Evolutionary conservation across 176 grass and related monocot species (phyloP), one percentile per base, ranked within the genome.

Genomic region (Avena eriantha): DNA sequence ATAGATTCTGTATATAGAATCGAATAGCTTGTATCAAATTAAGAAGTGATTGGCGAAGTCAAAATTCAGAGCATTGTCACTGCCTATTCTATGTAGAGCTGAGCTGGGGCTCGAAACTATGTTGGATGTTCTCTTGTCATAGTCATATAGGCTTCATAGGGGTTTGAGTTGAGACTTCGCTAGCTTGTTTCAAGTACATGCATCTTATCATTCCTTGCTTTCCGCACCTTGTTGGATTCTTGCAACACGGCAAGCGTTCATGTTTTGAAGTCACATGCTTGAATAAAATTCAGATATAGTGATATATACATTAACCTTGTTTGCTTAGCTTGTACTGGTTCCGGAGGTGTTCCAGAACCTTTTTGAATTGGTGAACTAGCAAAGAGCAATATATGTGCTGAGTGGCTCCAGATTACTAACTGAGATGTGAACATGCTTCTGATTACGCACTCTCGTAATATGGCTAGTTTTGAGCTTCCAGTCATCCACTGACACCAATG

Each of bases 1-100:
- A 81, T 39, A 88, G 51, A 85, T 70, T 88, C 13, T 85, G 71
- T 85, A 78, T 84, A 87, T 78, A 87, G 81, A 88, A 81, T 45
- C 45, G 61, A 84, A 66, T 81, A 80, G 59, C 4, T 43, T 81
- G 41, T 85, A 22, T 68, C 14, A 61, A 63, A 77, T 8, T 23
- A 50, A 66, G 19, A 59, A 73, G 46, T 69, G 75, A 0, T 87
- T 75, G 35, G 76, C 67, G 65, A 80, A 49, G 48, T 80, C 75
- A 75, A 3, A 50, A 81, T 61, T 36, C 59, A 81, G 51, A 61
- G 19, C 43, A 21, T 43, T 73, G 54, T 45, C 72, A 10, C 4
- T 65, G 46, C n/a, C 71, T 76, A 84, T 59, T 61, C 57, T 22
- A 75, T 71, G 23, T 21, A 22, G 39, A 24, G 18, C 54, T 72